Evolutionary conservation across 1,284 basidiomycete genomes (phyloP).

Genomic region (Gomphus sp.): DNA sequence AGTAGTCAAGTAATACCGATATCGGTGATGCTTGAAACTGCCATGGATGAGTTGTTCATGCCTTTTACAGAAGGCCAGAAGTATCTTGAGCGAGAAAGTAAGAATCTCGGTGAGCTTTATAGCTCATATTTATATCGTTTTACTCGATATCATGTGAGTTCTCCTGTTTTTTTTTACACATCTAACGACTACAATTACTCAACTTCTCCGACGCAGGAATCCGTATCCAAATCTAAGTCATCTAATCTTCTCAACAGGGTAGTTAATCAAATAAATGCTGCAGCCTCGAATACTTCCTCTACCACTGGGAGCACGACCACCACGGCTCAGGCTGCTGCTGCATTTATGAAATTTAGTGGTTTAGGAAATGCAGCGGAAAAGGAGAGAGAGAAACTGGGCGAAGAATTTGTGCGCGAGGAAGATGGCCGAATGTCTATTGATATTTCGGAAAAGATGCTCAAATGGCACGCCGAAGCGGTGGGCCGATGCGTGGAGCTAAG

Average conservation of each 20-base stretch:
- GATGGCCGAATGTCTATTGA: constrained; percentile 75
- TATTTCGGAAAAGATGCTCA: constrained; percentile 81
- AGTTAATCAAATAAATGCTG: constrained; percentile 82
- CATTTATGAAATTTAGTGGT: constrained; percentile 75
- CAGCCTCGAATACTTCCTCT: constrained; percentile 50
- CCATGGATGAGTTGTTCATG: constrained; percentile 94
- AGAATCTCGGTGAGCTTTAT: constrained; percentile 80
- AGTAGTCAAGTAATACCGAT: constrained; percentile 28
- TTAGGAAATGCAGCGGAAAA: constrained; percentile 37
- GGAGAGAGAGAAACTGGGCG: constrained; percentile 34
- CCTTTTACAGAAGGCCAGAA: constrained; percentile 88
- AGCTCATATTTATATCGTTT: constrained; percentile 68
- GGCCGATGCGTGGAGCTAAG: constrained; percentile 88
- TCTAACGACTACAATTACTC: neutral
- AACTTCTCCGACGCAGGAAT: constrained; percentile 38
- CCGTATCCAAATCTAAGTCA: constrained; percentile 72
- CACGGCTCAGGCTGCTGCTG: constrained; percentile 72
- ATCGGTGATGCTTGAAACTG: constrained; percentile 83
- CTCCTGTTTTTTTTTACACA: neutral
- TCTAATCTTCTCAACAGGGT: constrained; percentile 86
- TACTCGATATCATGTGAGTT: constrained; percentile 81
- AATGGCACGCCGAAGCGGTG: constrained; percentile 94
- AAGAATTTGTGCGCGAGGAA: constrained; percentile 67
- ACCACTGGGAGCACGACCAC: constrained; percentile 39
- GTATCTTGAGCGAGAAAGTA: constrained; percentile 90